Evolutionary conservation across 805 yeast genomes (phyloP).

Genomic region (Candida boleticola): DNA sequence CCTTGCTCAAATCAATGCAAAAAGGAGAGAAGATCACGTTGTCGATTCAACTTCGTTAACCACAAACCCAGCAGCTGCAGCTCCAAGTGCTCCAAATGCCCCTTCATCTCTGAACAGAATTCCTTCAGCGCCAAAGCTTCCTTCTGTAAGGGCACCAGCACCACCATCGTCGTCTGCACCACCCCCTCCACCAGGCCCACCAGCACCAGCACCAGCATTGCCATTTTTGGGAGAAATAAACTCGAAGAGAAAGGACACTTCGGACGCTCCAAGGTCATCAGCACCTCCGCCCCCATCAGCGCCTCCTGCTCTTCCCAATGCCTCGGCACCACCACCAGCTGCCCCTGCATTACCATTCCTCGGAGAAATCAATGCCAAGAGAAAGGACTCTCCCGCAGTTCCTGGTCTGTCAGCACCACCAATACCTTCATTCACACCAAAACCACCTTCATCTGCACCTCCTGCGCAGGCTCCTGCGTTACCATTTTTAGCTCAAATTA

Average conservation of each 20-base stretch:
- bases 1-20: conserved; percentile 55
- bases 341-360: conserved; percentile 48
- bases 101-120: conserved; percentile 10
- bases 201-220: conserved; percentile 11
- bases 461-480: conserved; percentile 25
- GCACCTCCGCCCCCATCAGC: conserved; percentile 20
- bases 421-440: conserved; percentile 22
- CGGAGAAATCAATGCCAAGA: conserved; percentile 54
- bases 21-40: conserved; percentile 50
- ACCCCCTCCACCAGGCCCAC: conserved; percentile 14
- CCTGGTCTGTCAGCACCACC: conserved; percentile 17
- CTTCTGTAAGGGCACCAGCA: conserved; percentile 9
- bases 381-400: conserved; percentile 44
- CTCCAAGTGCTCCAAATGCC: conserved; percentile 18
- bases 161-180: conserved; percentile 14
- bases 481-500: conserved; percentile 59
- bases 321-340: conserved; percentile 13
- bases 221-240: conserved; percentile 10
- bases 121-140: conserved; percentile 12
- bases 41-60: conserved; percentile 33
- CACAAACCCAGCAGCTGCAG: not conserved
- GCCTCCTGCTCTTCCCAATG: conserved; percentile 22
- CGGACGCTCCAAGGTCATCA: conserved; percentile 10
- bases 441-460: conserved; percentile 17
- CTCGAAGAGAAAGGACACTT: conserved; percentile 13